These are phyloP conservation scores for Barbarea vulgaris DNA, from an alignment of 345 rosid species.

Conservation along the genomic window DNA sequence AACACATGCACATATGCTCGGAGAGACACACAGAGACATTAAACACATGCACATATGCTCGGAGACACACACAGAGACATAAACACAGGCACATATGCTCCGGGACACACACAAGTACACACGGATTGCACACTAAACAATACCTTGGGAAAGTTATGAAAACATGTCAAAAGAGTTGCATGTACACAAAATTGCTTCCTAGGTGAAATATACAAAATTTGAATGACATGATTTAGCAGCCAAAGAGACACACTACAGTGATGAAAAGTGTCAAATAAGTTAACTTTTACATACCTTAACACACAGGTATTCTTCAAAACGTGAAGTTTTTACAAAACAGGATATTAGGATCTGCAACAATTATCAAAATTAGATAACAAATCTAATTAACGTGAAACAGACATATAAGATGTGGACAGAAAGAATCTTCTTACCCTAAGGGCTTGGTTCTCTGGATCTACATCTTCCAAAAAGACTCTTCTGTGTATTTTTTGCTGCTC, in stretches of 20 bases:
- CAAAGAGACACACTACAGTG: background rate
- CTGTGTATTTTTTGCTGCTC: conserved; percentile 94
- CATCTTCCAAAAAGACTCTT: conserved; percentile 77
- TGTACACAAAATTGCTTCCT: background rate
- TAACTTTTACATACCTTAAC: conserved; percentile 63
- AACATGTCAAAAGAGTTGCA: too few species aligned
- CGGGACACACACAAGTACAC: too few species aligned
- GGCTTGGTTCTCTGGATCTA: conserved; percentile 80
- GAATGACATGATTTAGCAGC: background rate
- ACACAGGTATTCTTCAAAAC: conserved; percentile 75
- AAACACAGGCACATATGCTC: too few species aligned
- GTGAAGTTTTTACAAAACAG: conserved; percentile 93
- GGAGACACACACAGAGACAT: too few species aligned
- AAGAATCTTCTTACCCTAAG: conserved; percentile 57
- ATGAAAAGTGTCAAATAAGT: background rate
- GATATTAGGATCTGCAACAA: conserved; percentile 77
- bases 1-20: background rate
- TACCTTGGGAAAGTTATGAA: too few species aligned
- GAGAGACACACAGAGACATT: background rate
- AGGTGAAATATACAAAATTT: background rate
- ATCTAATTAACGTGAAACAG: background rate
- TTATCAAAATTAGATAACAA: conserved; percentile 23
- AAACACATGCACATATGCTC: too few species aligned
- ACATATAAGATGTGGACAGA: background rate
- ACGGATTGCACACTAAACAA: too few species aligned